These are phyloP conservation scores for Naganishia vishniacii DNA, from an alignment of 768 basidiomycete species.

Conservation along the genomic window DNA sequence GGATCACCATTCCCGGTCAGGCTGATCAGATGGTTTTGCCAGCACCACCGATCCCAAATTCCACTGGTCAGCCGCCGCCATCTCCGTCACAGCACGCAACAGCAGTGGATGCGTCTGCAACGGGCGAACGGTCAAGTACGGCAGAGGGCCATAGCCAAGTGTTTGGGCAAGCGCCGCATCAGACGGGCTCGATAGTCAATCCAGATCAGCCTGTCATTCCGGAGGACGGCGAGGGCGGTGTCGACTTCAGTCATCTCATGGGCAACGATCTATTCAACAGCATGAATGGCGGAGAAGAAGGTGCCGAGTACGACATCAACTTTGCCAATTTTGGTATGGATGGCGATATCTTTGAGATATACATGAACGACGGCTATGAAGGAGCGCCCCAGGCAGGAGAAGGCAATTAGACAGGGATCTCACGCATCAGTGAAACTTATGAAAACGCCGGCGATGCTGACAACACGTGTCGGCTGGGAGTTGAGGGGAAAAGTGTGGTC, in stretches of 20 bases:
- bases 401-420: background rate
- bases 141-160: background rate
- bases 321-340: constrained; percentile 15
- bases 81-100: background rate
- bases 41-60: background rate
- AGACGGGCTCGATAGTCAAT: background rate
- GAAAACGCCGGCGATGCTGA: background rate
- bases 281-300: constrained; percentile 14
- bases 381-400: background rate
- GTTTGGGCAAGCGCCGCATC: background rate
- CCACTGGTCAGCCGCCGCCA: background rate
- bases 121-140: background rate
- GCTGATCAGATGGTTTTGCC: too few relatives aligned
- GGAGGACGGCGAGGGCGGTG: background rate
- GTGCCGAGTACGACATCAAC: constrained; percentile 16
- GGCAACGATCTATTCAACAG: constrained; percentile 17
- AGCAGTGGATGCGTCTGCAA: background rate
- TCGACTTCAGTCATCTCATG: constrained; percentile 16
- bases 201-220: background rate
- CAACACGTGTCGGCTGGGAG: background rate
- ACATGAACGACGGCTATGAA: constrained; percentile 17
- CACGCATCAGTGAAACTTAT: background rate
- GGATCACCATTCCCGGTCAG: too few relatives aligned
- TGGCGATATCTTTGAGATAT: constrained; percentile 15
- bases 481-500: too few relatives aligned